Base-by-base conservation (phyloP, 2,329 filamentous ascomycete species). In the Cordyceps militaris region DNA sequence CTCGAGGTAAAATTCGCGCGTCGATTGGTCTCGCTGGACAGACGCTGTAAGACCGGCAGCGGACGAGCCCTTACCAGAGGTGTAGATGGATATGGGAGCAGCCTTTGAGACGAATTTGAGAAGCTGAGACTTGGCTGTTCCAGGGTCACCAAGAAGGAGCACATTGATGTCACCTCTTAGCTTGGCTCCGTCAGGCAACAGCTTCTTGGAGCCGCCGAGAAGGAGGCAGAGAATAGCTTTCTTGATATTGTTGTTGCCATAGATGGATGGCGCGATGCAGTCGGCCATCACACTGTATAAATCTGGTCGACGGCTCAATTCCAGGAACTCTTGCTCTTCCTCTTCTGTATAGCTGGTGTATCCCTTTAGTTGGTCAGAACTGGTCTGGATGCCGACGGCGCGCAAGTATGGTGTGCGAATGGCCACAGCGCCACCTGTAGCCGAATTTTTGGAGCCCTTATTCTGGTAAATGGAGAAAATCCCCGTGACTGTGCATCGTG, bases 151-250 rank as follows among this genome's bases (percentile, higher is more conserved):
- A 24, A 99, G 87, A 26, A 99, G 82, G 13, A 99, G 82, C 4
- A 99, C 93, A 71, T 99, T 99, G 73, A 99, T 99, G 67, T 99
- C 94, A 66, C 94, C 94, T 81, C 94, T 86, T 9, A 99, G 82
- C 69, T 89, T 96, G 92, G 99, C 99, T 36, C 94, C 94, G 65
- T 99, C 94, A 0, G 94, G 94, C 0, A 99, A 76, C 38, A 99
- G 95, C 75, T 99, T 99, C 74, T 99, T 99, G 30, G 91, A 96
- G 14, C 94, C 94, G 59, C 94, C 94, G 70, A 97, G 85, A 2
- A 99, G 79, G 6, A 99, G 78, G 74, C 94, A 99, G 1, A 95
- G 83, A 65, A 99, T 97, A 4, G 94, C 87, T 72, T 97, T 99
- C 70, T 99, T 99, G 72, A 99, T 99, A 69, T 97, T 90, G 40